Evolutionary conservation across 192 early-diverging fungal species (phyloP), one percentile per base, ranked within the genome.

Genomic region (Pilobolus umbonatus): DNA sequence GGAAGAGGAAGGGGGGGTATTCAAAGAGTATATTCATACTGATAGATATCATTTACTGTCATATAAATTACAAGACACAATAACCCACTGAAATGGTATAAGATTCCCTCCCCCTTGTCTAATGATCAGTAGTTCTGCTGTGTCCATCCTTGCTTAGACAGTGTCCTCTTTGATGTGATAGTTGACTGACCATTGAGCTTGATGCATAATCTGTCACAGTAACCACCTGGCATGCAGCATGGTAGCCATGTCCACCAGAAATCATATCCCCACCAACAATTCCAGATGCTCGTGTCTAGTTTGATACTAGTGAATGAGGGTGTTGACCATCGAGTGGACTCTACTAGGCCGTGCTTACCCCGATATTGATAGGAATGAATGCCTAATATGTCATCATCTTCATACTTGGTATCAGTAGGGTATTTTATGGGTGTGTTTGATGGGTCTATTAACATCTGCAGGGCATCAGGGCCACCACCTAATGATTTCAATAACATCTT

Each of bases 191-290:
- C 31, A 6, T 54, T 54, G 2, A 36, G 7, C 15, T 32, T 29
- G 22, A 54, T 54, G 24, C 52, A 54, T 6, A 11, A 31, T 32
- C 52, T 36, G 38, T 54, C 52, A 35, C 52, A 54, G n/a, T 35
- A 54, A 14, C 52, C 52, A 12, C 52, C 52, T 14, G 52, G 52
- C 52, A 54, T 54, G 25, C 52, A 54, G 21, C 52, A 54, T 5
- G 52, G 52, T 15, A 54, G 25, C 52, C 52, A 54, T 7, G 52
- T 38, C 52, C 52, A 54, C 52, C 52, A 54, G 25, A 54, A 54
- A 14, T 54, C 38, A 36, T 54, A 54, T 5, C 52, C 52, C 52
- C 52, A 54, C 52, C 52, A 54, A 24, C 52, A 54, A 54, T 54
- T 31, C 52, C 52, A 54, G 1, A 54, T 7, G 5, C 52, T 35